Evolutionary conservation across 495 filamentous ascomycete genomes (phyloP), one percentile per base, ranked within the genome.

Genomic region (Xylaria flabelliformis): DNA sequence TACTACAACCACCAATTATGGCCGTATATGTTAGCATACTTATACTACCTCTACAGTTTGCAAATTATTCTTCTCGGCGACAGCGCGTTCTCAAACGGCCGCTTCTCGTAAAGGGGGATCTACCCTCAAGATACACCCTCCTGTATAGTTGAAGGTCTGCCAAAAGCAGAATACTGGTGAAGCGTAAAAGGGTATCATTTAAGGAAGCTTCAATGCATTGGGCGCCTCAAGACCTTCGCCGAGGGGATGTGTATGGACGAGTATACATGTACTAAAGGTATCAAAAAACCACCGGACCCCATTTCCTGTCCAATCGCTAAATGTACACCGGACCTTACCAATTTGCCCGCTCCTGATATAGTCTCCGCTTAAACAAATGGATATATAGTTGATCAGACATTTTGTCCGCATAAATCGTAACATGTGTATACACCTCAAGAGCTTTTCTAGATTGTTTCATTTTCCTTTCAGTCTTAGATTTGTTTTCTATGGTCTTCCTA

Each of bases 281-380:
- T 51, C 29, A n/a, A 32, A 41, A 53, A 65, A 4, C 29, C 19
- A 67, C 29, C 48, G 0, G 15, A 41, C 2, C 34, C n/a, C 8
- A 24, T 53, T 55, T 12, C 48, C 29, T 17, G 26, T 46, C 48
- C 63, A 19, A 65, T 19, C 34, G 15, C 17, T 50, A n/a, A 24
- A 67, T 67, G 32, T 19, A 39, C 29, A 26, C 3, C 15, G 46
- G 58, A 13, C 10, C 32, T 24, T 2, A 32, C 50, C 65, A 41
- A 41, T 55, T 41, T 36, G 29, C 65, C 65, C 65, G 34, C 65
- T 56, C 19, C 65, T 51, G 39, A 55, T 55, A 24, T 55, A 12
- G 24, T 21, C 32, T 21, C 39, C 34, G 1, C 12, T 15, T 32
- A 26, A 68, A 42, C 29, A 24, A 56, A 44, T 56, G 34, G 26